Evolutionary conservation across 257 asterid genomes (phyloP), one percentile per base, ranked within the genome.

Genomic region (Ocimum tenuiflorum): DNA sequence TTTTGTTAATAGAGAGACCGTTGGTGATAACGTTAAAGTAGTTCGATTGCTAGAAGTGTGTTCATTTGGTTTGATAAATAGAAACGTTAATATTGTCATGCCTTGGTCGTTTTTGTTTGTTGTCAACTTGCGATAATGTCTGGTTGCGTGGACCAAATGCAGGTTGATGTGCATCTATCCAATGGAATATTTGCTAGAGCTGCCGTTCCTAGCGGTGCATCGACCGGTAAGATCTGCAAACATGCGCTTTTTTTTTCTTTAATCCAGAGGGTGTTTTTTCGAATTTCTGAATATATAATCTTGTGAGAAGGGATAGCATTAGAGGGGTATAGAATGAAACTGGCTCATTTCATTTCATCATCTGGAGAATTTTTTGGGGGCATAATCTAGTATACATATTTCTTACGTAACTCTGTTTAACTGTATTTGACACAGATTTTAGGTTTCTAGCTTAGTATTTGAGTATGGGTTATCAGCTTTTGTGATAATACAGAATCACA

Each of bases 181-280:
- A 79, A 83, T 54, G 95, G 91, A 47, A 1, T 57, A 24, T 77
- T 48, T 11, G 89, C 91, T 3, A 86, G 97, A 79, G 97, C 96
- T 23, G 96, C 97, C 62, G 97, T 88, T 67, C 96, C 96, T 7
- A 91, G 97, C 31, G 97, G 97, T 29, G 97, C 97, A 73, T 91
- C 97, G 55, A 91, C 97, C 0, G 97, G 97, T 91, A 77, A 77
- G 77, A 72, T 76, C 78, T 68, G 23, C 2, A 52, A 4, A 29
- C 69, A 39, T n/a, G 50, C 65, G 7, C 50, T 22, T 8, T n/a
- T 53, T 62, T 18, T 6, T 19, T n/a, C n/a, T n/a, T n/a, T n/a
- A n/a, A 35, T 15, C 27, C 8, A 12, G 4, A 35, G 27, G 15
- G 20, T 67, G 36, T 31, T 31, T 31, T 4, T 29, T 14, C 27